Conservation (phyloP, 2,329 filamentous ascomycete genomes). For the Aureobasidium vineae region DNA sequence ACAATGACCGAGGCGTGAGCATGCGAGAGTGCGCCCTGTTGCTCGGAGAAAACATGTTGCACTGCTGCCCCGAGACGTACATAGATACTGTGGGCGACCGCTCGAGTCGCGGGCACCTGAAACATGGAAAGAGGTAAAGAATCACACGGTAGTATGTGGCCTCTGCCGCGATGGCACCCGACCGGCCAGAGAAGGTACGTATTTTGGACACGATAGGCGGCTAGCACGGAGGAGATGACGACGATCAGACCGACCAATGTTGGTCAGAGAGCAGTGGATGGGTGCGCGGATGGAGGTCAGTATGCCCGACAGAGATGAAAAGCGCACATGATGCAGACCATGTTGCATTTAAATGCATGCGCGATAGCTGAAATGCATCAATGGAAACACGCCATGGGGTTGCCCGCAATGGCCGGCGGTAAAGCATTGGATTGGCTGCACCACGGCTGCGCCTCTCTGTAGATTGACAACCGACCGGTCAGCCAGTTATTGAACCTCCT, state of each 20-base stretch:
- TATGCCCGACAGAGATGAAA: background rate
- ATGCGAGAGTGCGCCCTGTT: background rate
- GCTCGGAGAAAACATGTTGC: constrained; percentile 12
- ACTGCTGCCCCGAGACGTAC: constrained; percentile 17
- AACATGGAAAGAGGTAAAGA: background rate
- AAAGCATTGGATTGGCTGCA: constrained; percentile 21
- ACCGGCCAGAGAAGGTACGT: background rate
- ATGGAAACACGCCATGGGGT: constrained; percentile 18
- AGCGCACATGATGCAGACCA: constrained; percentile 22
- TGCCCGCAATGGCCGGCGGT: constrained; percentile 15
- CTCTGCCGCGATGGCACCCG: background rate
- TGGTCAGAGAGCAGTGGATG: background rate
- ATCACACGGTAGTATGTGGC: background rate
- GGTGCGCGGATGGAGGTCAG: background rate
- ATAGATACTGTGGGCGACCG: constrained; percentile 2
- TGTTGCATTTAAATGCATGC: constrained; percentile 13
- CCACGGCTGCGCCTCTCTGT: constrained; percentile 10
- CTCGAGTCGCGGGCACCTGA: background rate
- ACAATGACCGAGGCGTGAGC: constrained; percentile 4
- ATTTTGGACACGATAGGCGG: background rate
- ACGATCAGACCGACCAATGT: constrained; percentile 6
- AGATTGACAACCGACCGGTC: constrained; percentile 1
- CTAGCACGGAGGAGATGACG: background rate
- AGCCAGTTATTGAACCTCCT: background rate
- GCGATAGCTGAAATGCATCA: background rate